Evolutionary conservation across 2,329 filamentous ascomycete species (phyloP).

Genomic region (Tothia fuscella): DNA sequence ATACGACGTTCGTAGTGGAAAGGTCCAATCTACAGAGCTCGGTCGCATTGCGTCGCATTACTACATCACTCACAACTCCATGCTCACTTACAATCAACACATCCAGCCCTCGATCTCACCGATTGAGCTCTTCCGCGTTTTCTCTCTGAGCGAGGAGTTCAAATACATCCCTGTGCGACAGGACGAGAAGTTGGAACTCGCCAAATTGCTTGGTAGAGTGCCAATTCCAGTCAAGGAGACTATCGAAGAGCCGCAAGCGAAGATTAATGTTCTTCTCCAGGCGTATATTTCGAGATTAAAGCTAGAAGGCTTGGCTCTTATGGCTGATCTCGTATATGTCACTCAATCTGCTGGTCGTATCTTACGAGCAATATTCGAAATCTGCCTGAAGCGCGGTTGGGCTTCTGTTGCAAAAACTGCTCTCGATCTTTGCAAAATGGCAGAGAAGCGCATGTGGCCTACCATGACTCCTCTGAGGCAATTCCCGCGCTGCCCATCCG

Average conservation of each 20-base stretch:
- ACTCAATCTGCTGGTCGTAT: slow-evolving; percentile 97
- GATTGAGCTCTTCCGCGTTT: slow-evolving; percentile 93
- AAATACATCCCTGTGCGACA: slow-evolving; percentile 97
- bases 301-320: slow-evolving; percentile 83
- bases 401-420: slow-evolving; percentile 84
- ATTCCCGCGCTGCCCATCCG: slow-evolving; percentile 68
- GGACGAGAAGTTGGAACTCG: slow-evolving; percentile 92
- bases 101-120: slow-evolving; percentile 86
- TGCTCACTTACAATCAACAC: slow-evolving; percentile 93
- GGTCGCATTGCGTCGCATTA: slow-evolving; percentile 95
- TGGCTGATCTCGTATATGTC: slow-evolving; percentile 98
- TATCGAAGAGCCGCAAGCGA: slow-evolving; percentile 90
- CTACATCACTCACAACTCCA: slow-evolving; percentile 92
- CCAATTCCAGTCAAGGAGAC: slow-evolving; percentile 96
- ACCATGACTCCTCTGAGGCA: slow-evolving; percentile 95
- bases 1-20: slow-evolving; percentile 88
- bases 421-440: slow-evolving; percentile 95
- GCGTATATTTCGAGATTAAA: slow-evolving; percentile 93
- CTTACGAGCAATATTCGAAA: slow-evolving; percentile 89
- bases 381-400: slow-evolving; percentile 95
- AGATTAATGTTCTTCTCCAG: slow-evolving; percentile 95
- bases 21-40: slow-evolving; percentile 81
- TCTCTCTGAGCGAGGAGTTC: slow-evolving; percentile 93
- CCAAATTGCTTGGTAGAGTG: slow-evolving; percentile 78
- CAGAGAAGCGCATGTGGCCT: slow-evolving; percentile 98